Conservation (phyloP, 495 filamentous ascomycete genomes). For the Talaromyces trachyspermus region DNA sequence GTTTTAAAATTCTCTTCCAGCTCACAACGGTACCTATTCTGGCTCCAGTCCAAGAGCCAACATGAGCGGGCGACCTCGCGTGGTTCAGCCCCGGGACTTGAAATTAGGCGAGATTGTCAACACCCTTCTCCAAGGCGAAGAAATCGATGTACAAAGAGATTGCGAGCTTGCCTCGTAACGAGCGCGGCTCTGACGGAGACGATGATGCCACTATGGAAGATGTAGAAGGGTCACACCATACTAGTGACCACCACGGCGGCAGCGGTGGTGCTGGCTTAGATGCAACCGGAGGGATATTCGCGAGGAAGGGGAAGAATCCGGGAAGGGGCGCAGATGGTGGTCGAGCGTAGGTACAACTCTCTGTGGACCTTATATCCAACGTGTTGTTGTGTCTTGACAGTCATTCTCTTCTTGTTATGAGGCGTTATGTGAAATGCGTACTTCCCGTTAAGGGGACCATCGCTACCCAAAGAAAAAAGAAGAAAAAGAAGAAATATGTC, state of each 20-base stretch:
- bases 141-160: constrained; percentile 83
- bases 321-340: constrained; percentile 94
- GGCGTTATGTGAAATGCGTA: constrained; percentile 8
- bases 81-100: constrained; percentile 75
- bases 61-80: constrained; percentile 61
- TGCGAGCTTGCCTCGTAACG: constrained; percentile 44
- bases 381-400: background rate
- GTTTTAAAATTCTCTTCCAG: constrained; percentile 92
- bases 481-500: background rate
- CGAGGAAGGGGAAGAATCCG: constrained; percentile 77
- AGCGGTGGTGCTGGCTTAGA: constrained; percentile 75
- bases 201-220: constrained; percentile 83
- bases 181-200: constrained; percentile 41
- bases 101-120: constrained; percentile 83
- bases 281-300: constrained; percentile 86
- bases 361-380: constrained; percentile 12
- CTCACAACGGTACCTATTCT: constrained; percentile 87
- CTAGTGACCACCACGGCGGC: constrained; percentile 47
- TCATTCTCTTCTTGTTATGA: constrained; percentile 9
- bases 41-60: constrained; percentile 86
- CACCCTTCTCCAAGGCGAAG: constrained; percentile 73
- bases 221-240: constrained; percentile 56
- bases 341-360: constrained; percentile 90
- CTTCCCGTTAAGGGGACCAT: background rate
- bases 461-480: background rate